A percentile compares a stretch with the other conserved stretches of the same genome.
Evolutionary conservation across 1,284 basidiomycete genomes (phyloP).

Genomic region (Sporisorium exsertum): DNA sequence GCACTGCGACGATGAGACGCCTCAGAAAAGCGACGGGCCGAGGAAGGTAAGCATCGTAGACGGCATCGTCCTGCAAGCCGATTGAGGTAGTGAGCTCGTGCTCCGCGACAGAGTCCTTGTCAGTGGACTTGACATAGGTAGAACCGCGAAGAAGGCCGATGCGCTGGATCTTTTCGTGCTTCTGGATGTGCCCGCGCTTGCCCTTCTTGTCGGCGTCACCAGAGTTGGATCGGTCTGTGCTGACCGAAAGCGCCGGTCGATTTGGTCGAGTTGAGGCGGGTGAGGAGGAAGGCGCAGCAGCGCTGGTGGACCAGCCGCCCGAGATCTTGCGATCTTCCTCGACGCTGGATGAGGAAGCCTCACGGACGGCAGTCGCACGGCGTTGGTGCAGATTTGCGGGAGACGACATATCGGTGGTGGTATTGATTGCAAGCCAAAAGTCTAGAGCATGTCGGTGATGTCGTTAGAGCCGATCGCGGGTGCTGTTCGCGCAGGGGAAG

Average conservation of each 20-base stretch:
- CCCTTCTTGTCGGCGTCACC: constrained; percentile 5
- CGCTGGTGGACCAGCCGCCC: constrained; percentile 19
- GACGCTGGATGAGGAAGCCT: constrained; percentile 39
- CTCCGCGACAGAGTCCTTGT: constrained; percentile 26
- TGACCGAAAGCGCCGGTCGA: constrained; percentile 18
- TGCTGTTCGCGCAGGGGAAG: not conserved
- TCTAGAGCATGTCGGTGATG: constrained; percentile 15
- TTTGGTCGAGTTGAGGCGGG: not conserved
- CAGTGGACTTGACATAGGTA: constrained; percentile 35
- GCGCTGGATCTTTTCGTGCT: constrained; percentile 45
- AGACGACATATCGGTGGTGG: constrained; percentile 17
- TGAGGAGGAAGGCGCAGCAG: not conserved
- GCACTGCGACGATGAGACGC: constrained; percentile 36
- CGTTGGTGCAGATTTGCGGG: constrained; percentile 22
- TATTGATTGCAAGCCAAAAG: not conserved
- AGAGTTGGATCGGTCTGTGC: not conserved
- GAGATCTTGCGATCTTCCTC: constrained; percentile 49
- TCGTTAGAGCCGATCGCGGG: not conserved
- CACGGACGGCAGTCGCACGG: constrained; percentile 32
- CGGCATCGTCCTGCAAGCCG: constrained; percentile 49
- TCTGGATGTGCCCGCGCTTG: constrained; percentile 40
- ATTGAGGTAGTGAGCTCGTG: constrained; percentile 54
- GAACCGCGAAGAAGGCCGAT: constrained; percentile 52
- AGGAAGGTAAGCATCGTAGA: constrained; percentile 59
- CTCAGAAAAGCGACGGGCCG: constrained; percentile 46